Evolutionary conservation across 2,329 filamentous ascomycete species (phyloP), one percentile per base, ranked within the genome.

Genomic region (Clarireedia homoeocarpa): DNA sequence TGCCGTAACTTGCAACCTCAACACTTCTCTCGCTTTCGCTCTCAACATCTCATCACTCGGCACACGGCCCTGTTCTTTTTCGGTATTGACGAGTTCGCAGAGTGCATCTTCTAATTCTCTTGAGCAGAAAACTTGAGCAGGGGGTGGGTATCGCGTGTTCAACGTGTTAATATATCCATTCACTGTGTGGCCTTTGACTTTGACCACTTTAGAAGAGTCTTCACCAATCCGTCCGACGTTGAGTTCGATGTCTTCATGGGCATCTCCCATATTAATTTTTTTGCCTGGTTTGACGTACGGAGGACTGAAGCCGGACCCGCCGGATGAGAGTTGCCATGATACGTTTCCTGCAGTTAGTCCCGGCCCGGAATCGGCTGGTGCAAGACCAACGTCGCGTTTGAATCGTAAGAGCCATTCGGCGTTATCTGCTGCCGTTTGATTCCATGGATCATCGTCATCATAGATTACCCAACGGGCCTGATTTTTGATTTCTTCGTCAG

Each of bases 391-490:
- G 48, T 81, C 75, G 10, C 80, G 75, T 67, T 85, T 85, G 71
- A 85, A 84, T 46, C 81, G 76, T 55, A 76, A 73, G 12, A 85
- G 73, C 82, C 82, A 85, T 67, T 85, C 81, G 0, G 73, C 75
- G 60, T 85, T 84, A 63, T 85, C 82, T 30, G 81, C 81, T 0
- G 80, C 79, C 0, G 82, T 85, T 62, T 82, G 78, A 65, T 85
- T 84, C 78, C 81, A 84, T 2, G 80, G 79, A 62, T 84, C 82
- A 56, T 84, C 82, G 75, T 83, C 80, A 55, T 84, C 80, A 57
- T 82, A 85, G 0, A 84, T 69, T 38, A 84, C 76, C 79, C 80
- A 84, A 17, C 82, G 75, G 2, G 82, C 80, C 64, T 85, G 82
- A 59, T 83, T 78, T 64, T 83, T 78, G n/a, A 85, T 69, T 63